Percentiles rank a stretch among this genome's conserved stretches.
Conservation (phyloP, 306 rosid genomes). For the Ormosia emarginata region DNA sequence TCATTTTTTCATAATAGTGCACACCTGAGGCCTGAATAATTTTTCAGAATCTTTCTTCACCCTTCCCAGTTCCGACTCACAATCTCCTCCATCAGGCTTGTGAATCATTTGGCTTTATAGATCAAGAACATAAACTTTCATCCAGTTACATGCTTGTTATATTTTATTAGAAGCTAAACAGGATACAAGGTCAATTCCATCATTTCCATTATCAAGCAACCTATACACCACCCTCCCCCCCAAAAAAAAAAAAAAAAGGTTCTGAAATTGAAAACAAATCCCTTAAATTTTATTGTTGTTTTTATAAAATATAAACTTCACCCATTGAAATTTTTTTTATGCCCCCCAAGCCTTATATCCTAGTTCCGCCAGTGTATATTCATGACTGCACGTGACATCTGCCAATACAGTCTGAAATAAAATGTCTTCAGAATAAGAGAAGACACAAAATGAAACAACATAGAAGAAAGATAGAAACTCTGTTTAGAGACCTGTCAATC, state of each 20-base stretch:
- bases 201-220: no score
- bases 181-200: background rate
- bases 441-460: conserved; percentile 79
- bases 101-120: background rate
- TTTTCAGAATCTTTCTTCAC: background rate
- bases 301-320: no score
- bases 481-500: conserved; percentile 68
- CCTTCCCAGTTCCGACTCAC: no score
- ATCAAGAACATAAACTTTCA: background rate
- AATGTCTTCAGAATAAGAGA: conserved; percentile 64
- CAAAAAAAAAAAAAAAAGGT: no score
- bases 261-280: no score
- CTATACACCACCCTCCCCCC: no score
- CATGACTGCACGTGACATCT: conserved; percentile 12
- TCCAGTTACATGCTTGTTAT: background rate
- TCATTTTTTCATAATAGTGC: background rate
- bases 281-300: background rate
- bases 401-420: conserved; percentile 31
- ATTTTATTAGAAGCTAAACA: background rate
- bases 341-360: no score
- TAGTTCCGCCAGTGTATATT: background rate
- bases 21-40: background rate
- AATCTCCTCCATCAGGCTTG: background rate
- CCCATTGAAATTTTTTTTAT: no score
- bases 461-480: conserved; percentile 74